phyloP scores from a whole-genome alignment of 2,329 filamentous ascomycete species.

The Penicillium polonicum region DNA sequence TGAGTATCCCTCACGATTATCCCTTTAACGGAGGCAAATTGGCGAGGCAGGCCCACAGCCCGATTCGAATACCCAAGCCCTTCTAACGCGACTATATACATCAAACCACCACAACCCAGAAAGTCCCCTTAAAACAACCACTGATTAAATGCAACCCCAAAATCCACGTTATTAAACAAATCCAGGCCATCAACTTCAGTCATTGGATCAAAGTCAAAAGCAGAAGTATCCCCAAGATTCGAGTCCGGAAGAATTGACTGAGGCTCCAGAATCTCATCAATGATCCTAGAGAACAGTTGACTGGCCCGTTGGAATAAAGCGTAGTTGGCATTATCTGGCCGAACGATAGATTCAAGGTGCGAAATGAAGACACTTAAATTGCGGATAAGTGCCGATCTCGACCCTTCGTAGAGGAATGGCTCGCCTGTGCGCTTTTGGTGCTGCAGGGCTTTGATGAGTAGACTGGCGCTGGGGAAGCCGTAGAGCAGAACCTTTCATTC shows the following conservation, averaged over 20 bases:
- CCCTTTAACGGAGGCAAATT: background rate
- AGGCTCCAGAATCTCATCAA: slow-evolving; percentile 29
- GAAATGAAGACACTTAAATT: slow-evolving; percentile 42
- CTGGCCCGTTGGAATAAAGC: slow-evolving; percentile 23
- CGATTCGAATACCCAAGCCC: background rate
- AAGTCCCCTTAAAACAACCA: slow-evolving; percentile 16
- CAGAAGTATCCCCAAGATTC: background rate
- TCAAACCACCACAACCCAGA: background rate
- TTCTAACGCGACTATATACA: background rate
- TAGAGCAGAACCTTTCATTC: slow-evolving; percentile 23
- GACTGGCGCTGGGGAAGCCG: slow-evolving; percentile 28
- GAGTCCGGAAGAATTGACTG: slow-evolving; percentile 2
- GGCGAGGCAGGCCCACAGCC: background rate
- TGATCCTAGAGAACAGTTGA: slow-evolving; percentile 24
- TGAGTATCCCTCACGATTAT: no score
- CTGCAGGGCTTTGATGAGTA: slow-evolving; percentile 28
- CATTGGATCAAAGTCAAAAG: slow-evolving; percentile 12
- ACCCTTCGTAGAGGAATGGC: slow-evolving; percentile 33
- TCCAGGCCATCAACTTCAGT: slow-evolving; percentile 20
- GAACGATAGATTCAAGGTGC: slow-evolving; percentile 38
- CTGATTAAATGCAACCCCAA: slow-evolving; percentile 23
- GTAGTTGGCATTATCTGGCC: slow-evolving; percentile 33
- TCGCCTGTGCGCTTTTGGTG: slow-evolving; percentile 25
- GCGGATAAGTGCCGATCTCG: slow-evolving; percentile 39
- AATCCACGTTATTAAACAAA: slow-evolving; percentile 24